Evolutionary conservation across 306 rosid genomes (phyloP), one percentile per base, ranked within the genome.

Genomic region (Betula pendula): DNA sequence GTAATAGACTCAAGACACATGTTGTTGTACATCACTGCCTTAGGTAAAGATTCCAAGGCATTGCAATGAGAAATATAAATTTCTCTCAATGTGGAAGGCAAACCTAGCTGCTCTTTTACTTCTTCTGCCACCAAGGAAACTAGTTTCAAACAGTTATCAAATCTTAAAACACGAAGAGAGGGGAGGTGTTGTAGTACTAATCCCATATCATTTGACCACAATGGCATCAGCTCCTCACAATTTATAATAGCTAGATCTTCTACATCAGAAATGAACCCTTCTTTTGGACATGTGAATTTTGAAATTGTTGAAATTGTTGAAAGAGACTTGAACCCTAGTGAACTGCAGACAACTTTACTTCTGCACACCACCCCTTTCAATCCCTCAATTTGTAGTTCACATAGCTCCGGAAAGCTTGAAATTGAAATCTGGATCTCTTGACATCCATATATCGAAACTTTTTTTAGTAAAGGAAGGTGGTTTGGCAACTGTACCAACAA

Each of bases 401-500:
- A 63, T 0, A 2, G 7, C 1, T 16, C 20, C 8, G 45, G 69
- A 63, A 63, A 63, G 24, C 69, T 33, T 8, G 24, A 63, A 63
- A 63, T 14, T 63, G 69, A 63, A 19, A 63, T 25, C 11, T 2
- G 4, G 11, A 70, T 31, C 14, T 47, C 13, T 11, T 19, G 6
- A 48, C 74, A 70, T 6, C 24, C 6, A 5, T 5, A 1, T 14
- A 70, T 48, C 38, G 8, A 24, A 43, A 77, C 56, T 5, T 77
- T 20, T 77, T 35, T 6, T 13, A 68, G 8, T 27, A 42, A 42
- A 15, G 71, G 62, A 14, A 77, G 49, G 15, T 68, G 22, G 4
- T 52, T 25, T 38, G 80, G 74, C 53, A 77, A 31, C 20, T 5
- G n/a, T 11, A 40, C 68, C 27, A 27, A 17, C 45, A 77, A 19